A percentile compares a stretch with the other conserved stretches of the same genome.
These are phyloP conservation scores for Leccinellum luteum DNA, from an alignment of 768 basidiomycete species.

Conservation along the genomic window DNA sequence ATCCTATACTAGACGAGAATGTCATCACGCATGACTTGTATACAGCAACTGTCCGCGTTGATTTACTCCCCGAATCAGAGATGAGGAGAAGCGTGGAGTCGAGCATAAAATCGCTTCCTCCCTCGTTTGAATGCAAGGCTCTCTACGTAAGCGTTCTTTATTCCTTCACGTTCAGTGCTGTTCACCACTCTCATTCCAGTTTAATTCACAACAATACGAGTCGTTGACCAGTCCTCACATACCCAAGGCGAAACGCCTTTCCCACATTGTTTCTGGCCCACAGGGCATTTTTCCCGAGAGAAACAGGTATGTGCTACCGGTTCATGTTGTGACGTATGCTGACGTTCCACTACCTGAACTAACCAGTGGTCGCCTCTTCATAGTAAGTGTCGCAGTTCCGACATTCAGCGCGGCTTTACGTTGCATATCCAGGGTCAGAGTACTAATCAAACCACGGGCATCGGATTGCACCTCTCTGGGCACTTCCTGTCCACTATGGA, in stretches of 20 bases:
- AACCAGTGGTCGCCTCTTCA: constrained; percentile 14
- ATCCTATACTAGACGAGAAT: neutral
- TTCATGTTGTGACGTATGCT: neutral
- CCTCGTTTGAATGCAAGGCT: constrained; percentile 7
- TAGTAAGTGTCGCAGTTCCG: constrained; percentile 1
- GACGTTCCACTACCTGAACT: neutral
- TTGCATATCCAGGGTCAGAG: constrained; percentile 64
- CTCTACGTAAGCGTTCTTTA: constrained; percentile 3
- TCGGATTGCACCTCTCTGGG: constrained; percentile 60
- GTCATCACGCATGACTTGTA: constrained; percentile 12
- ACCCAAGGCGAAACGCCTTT: neutral
- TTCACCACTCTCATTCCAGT: constrained; percentile 3
- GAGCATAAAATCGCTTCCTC: constrained; percentile 6
- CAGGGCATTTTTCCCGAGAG: constrained; percentile 5
- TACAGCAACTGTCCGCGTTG: constrained; percentile 2
- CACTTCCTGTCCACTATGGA: constrained; percentile 96
- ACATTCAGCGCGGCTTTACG: neutral
- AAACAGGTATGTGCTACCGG: neutral
- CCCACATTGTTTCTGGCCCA: neutral
- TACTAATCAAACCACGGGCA: constrained; percentile 87
- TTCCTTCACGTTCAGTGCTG: neutral
- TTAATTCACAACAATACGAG: constrained; percentile 8
- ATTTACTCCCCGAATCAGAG: constrained; percentile 1
- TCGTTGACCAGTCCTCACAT: neutral
- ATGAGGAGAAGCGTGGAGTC: constrained; percentile 8